Evolutionary conservation across 441 rosid genomes (phyloP).

Genomic region (Jatropha podagrica): DNA sequence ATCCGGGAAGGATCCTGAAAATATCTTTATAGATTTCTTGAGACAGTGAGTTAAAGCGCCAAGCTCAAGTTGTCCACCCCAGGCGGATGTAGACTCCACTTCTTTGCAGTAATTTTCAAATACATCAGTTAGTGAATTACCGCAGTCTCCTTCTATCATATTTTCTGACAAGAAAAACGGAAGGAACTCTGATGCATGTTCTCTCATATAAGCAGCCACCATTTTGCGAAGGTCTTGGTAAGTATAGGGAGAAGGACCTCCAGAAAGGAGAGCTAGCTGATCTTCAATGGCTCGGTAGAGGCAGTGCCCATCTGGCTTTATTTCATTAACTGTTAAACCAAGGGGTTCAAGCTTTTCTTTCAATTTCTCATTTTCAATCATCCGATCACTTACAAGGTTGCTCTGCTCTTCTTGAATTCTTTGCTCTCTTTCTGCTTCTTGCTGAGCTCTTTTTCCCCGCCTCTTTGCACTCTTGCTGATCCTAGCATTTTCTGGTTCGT

Average conservation of each 20-base stretch:
- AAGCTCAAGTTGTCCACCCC: constrained; percentile 93
- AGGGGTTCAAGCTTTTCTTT: constrained; percentile 71
- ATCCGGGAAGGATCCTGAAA: constrained; percentile 83
- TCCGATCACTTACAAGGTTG: constrained; percentile 59
- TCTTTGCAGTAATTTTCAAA: constrained; percentile 81
- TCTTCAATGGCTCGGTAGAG: constrained; percentile 89
- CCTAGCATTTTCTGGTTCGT: constrained; percentile 57
- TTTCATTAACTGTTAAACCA: constrained; percentile 64
- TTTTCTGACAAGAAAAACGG: constrained; percentile 72
- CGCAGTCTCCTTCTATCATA: constrained; percentile 33
- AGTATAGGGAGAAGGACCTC: constrained; percentile 62
- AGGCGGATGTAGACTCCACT: constrained; percentile 79
- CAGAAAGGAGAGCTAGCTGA: constrained; percentile 61
- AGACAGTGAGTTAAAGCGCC: constrained; percentile 81
- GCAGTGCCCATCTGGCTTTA: constrained; percentile 90
- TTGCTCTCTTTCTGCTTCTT: constrained; percentile 86
- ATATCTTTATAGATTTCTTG: constrained; percentile 64
- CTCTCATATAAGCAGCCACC: constrained; percentile 86
- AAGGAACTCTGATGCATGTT: constrained; percentile 53
- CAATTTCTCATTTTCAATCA: constrained; percentile 64
- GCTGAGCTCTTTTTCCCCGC: constrained; percentile 81
- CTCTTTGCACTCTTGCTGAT: constrained; percentile 76
- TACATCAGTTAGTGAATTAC: constrained; percentile 46
- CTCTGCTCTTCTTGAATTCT: constrained; percentile 90
- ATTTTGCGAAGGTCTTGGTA: constrained; percentile 69